Conservation (phyloP, 129 eudicot genomes). For the Rutidosis leptorrhynchoides region DNA sequence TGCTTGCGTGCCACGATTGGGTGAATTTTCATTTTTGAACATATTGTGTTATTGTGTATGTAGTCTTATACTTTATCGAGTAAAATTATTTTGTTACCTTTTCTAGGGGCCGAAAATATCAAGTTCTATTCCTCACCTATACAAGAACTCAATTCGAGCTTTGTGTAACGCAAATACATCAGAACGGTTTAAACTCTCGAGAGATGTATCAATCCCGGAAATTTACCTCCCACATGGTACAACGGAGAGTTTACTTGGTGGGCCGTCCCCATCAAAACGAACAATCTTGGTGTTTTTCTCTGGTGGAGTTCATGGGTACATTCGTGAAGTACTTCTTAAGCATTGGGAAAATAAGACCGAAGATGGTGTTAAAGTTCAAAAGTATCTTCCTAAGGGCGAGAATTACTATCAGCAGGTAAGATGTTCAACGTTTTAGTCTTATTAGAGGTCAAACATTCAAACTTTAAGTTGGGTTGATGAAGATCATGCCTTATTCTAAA, state of each 20-base stretch:
- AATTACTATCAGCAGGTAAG: slow-evolving; percentile 22
- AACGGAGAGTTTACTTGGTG: slow-evolving; percentile 43
- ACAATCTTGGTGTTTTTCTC: slow-evolving; percentile 66
- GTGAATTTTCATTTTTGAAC: slow-evolving; percentile 17
- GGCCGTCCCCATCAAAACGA: slow-evolving; percentile 55
- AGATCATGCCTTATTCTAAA: neutral
- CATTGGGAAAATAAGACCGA: slow-evolving; percentile 73
- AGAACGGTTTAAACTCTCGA: slow-evolving; percentile 55
- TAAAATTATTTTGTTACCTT: neutral
- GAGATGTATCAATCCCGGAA: slow-evolving; percentile 78
- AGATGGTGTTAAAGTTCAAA: slow-evolving; percentile 54
- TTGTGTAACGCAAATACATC: slow-evolving; percentile 84
- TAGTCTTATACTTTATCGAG: neutral
- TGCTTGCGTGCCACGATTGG: slow-evolving; percentile 88
- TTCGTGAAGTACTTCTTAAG: slow-evolving; percentile 58
- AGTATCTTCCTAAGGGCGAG: slow-evolving; percentile 58
- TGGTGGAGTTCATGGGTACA: slow-evolving; percentile 79
- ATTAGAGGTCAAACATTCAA: neutral
- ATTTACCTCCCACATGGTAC: slow-evolving; percentile 61
- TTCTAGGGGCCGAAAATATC: slow-evolving; percentile 71
- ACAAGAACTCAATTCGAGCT: slow-evolving; percentile 62
- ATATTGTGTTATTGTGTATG: neutral
- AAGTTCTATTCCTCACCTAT: slow-evolving; percentile 40
- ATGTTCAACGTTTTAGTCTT: neutral
- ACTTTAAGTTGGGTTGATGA: neutral